A percentile compares a stretch with the other conserved stretches of the same genome.
phyloP scores from a whole-genome alignment of 2,329 filamentous ascomycete species.

The Thielaviopsis populi region DNA sequence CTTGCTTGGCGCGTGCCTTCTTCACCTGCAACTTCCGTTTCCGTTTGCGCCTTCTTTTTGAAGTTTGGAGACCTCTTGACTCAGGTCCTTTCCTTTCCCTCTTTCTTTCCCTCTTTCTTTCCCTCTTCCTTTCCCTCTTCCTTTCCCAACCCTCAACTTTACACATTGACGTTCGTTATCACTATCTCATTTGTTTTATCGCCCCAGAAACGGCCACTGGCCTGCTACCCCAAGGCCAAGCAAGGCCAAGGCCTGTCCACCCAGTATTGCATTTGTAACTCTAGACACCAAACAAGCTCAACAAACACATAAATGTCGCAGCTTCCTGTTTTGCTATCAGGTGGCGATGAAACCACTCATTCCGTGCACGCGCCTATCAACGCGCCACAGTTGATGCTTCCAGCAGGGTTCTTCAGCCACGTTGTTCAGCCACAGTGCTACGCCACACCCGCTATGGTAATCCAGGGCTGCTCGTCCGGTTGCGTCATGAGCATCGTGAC shows the following conservation, averaged over 20 bases:
- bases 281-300: background rate
- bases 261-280: background rate
- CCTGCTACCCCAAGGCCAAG: background rate
- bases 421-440: too few species aligned
- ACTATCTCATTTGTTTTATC: background rate
- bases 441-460: background rate
- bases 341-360: background rate
- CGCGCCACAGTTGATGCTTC: background rate
- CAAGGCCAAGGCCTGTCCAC: too few species aligned
- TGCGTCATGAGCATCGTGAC: background rate
- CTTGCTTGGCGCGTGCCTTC: background rate
- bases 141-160: background rate
- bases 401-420: background rate
- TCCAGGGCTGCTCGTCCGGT: background rate
- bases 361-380: background rate
- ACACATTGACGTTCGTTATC: background rate
- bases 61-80: background rate
- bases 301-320: slow-evolving; percentile 1
- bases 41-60: background rate
- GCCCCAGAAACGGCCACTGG: background rate
- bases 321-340: background rate
- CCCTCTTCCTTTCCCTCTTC: background rate
- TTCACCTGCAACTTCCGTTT: background rate
- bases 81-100: background rate
- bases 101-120: background rate